These are phyloP conservation scores for Ceriops tagal DNA, from an alignment of 345 rosid species.

Conservation along the genomic window DNA sequence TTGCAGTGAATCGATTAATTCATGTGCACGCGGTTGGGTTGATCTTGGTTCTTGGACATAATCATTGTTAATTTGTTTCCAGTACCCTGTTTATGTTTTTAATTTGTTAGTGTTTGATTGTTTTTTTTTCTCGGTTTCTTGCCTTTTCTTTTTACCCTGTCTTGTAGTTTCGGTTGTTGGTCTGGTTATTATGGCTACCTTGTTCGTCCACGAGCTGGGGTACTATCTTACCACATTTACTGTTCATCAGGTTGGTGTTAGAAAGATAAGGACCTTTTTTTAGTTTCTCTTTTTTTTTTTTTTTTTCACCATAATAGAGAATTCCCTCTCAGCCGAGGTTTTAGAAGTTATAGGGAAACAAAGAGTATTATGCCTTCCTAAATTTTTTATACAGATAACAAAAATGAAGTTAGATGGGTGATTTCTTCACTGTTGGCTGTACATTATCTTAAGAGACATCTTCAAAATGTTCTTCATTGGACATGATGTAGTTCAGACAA, in stretches of 20 bases:
- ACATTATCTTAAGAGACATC: too few relatives aligned
- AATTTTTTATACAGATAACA: too few relatives aligned
- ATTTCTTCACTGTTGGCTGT: too few relatives aligned
- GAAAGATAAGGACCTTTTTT: too few relatives aligned
- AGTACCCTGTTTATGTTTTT: background rate
- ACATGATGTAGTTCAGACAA: too few relatives aligned
- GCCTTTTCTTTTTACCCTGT: slow-evolving; percentile 9
- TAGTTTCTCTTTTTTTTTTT: background rate
- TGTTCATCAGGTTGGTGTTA: slow-evolving; percentile 68
- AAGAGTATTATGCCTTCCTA: too few relatives aligned
- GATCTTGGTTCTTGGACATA: too few relatives aligned
- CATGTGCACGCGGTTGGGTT: too few relatives aligned
- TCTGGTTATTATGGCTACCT: slow-evolving; percentile 68
- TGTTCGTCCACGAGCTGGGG: slow-evolving; percentile 86
- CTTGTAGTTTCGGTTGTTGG: slow-evolving; percentile 81
- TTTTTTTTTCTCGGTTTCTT: background rate
- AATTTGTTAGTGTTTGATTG: background rate
- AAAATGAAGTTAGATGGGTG: too few relatives aligned
- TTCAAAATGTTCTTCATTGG: too few relatives aligned
- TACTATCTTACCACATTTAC: slow-evolving; percentile 77
- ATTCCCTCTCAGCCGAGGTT: too few relatives aligned
- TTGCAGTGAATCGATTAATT: background rate
- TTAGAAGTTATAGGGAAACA: too few relatives aligned
- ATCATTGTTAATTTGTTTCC: background rate
- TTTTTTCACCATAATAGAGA: background rate